These are phyloP conservation scores for Chrysoporthe deuterocubensis DNA, from an alignment of 2,329 filamentous ascomycete species.

Conservation along the genomic window DNA sequence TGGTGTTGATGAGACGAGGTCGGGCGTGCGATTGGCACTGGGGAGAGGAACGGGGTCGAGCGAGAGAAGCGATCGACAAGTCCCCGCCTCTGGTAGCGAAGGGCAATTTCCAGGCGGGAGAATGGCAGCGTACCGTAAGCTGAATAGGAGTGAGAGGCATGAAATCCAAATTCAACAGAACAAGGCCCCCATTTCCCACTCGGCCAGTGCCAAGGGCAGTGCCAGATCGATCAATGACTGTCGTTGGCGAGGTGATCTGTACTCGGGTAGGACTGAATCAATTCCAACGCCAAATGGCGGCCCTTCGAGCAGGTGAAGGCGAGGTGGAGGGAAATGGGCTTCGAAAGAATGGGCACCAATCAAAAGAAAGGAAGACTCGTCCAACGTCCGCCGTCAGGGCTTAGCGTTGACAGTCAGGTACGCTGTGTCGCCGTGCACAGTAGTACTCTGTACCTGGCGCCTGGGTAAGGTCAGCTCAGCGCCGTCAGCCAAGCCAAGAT, in stretches of 20 bases:
- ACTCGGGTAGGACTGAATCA: constrained; percentile 1
- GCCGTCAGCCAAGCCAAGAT: constrained; percentile 10
- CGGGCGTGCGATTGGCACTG: constrained; percentile 23
- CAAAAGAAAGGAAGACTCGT: constrained; percentile 9
- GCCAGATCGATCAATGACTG: constrained; percentile 1
- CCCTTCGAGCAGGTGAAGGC: constrained; percentile 8
- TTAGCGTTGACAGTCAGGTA: constrained; percentile 6
- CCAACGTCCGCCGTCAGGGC: neutral
- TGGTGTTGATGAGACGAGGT: constrained; percentile 23
- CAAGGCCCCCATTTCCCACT: constrained; percentile 7
- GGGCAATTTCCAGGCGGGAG: constrained; percentile 37
- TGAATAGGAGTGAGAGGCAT: constrained; percentile 14
- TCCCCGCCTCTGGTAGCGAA: constrained; percentile 36
- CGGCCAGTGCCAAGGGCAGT: constrained; percentile 1
- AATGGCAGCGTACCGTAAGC: constrained; percentile 9
- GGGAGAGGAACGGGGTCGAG: constrained; percentile 26
- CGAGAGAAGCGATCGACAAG: constrained; percentile 38
- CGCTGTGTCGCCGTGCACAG: constrained; percentile 6
- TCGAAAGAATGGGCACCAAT: constrained; percentile 13
- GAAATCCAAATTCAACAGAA: constrained; percentile 4
- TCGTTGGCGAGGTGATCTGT: constrained; percentile 10
- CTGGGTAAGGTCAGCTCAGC: neutral
- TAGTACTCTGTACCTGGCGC: neutral
- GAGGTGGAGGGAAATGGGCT: neutral
- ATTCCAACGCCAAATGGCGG: constrained; percentile 8